Evolutionary conservation across 2,329 filamentous ascomycete species (phyloP).

Genomic region (Diaporthe vexans): DNA sequence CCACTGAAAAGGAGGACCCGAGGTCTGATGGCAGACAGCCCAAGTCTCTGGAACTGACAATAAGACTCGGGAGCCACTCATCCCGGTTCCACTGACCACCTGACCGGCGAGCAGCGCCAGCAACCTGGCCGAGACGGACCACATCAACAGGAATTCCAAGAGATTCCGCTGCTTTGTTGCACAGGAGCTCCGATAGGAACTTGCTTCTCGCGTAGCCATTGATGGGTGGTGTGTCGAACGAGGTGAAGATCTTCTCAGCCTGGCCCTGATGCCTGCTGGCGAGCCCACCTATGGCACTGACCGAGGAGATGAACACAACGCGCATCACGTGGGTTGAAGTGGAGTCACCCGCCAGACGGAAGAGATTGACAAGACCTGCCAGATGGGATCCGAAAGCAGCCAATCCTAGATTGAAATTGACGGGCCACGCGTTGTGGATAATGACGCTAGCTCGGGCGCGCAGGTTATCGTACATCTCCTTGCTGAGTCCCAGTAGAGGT

Average conservation of each 20-base stretch:
- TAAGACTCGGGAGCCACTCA: slow-evolving; percentile 34
- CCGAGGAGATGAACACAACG: background rate
- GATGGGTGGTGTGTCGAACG: background rate
- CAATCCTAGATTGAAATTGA: slow-evolving; percentile 2
- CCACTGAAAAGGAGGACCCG: background rate
- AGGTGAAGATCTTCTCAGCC: background rate
- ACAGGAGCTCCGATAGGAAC: background rate
- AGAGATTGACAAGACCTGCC: background rate
- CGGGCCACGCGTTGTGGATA: background rate
- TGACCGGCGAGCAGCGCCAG: background rate
- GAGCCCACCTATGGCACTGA: background rate
- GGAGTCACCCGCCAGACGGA: background rate
- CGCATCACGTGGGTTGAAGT: background rate
- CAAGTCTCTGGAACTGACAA: slow-evolving; percentile 10
- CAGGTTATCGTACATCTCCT: background rate
- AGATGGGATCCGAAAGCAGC: background rate
- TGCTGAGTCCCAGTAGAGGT: background rate
- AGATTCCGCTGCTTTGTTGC: background rate
- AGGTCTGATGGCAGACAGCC: slow-evolving; percentile 13
- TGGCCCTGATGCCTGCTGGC: background rate
- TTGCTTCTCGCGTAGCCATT: slow-evolving; percentile 1
- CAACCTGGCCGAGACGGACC: background rate
- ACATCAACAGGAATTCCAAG: background rate
- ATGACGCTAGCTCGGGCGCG: background rate
- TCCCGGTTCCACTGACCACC: slow-evolving; percentile 21